Evolutionary conservation across 164 flowering plant genomes (phyloP).

Genomic region (Dillenia turbinata): DNA sequence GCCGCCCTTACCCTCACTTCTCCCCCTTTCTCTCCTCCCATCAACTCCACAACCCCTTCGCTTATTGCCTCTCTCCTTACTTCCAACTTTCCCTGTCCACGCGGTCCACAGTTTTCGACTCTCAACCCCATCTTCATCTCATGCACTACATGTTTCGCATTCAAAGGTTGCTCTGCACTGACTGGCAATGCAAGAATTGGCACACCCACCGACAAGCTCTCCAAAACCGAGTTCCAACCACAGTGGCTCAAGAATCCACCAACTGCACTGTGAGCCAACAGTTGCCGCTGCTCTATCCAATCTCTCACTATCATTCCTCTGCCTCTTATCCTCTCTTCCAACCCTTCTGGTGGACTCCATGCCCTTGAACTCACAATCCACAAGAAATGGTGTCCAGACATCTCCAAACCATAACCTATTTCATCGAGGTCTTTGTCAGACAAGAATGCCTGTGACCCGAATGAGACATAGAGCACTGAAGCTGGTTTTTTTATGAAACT

Average conservation of each 20-base stretch:
- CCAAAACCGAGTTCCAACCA: constrained; percentile 3
- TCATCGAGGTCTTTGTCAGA: constrained; percentile 1
- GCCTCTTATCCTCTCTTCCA: constrained; percentile 6
- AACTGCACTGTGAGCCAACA: background rate
- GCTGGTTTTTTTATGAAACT: background rate
- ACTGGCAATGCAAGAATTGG: constrained; percentile 1
- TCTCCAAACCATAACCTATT: constrained; percentile 2
- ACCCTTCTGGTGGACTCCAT: constrained; percentile 4
- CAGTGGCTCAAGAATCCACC: constrained; percentile 6
- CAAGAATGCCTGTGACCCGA: constrained; percentile 14
- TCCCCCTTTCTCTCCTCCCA: constrained; percentile 18
- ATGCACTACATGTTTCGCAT: background rate
- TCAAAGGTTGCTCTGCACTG: background rate
- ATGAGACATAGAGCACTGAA: constrained; percentile 17
- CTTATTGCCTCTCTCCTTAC: constrained; percentile 9
- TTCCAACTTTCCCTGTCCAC: background rate
- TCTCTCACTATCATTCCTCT: constrained; percentile 3
- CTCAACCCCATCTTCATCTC: background rate
- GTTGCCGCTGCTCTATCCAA: constrained; percentile 1
- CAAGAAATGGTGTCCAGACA: background rate
- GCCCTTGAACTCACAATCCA: constrained; percentile 3
- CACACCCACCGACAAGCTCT: background rate
- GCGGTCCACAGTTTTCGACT: background rate
- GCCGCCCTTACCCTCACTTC: constrained; percentile 10
- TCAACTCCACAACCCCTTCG: constrained; percentile 20